These are phyloP conservation scores for Colletotrichum chlorophyti DNA, from an alignment of 2,329 filamentous ascomycete species.

Conservation along the genomic window DNA sequence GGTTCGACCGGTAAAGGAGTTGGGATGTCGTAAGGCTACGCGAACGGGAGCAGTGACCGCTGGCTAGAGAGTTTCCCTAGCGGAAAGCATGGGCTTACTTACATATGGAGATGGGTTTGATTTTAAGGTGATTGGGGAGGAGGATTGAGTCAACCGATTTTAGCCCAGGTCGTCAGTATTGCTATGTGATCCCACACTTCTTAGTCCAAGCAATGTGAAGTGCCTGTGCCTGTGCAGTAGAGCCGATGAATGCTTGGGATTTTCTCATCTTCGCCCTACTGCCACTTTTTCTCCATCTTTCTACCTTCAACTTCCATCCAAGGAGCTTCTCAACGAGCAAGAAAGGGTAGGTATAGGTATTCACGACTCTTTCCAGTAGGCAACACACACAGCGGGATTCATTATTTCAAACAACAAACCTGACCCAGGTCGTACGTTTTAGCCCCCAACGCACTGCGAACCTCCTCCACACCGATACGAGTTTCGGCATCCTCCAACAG, in stretches of 20 bases:
- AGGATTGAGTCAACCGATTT: constrained; percentile 24
- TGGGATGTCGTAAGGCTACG: constrained; percentile 23
- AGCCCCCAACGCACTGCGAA: no score
- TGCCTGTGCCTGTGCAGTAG: constrained; percentile 9
- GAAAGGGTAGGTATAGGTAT: no score
- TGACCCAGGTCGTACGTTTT: no score
- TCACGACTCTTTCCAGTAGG: no score
- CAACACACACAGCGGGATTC: no score
- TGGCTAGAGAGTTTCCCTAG: background rate
- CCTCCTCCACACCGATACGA: background rate
- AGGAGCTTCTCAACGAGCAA: background rate
- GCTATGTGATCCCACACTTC: constrained; percentile 17
- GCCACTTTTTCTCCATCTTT: background rate
- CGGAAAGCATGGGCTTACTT: constrained; percentile 1
- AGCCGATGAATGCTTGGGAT: constrained; percentile 11
- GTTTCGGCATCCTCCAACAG: background rate
- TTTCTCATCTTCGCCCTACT: constrained; percentile 11
- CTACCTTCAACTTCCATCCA: background rate
- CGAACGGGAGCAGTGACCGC: constrained; percentile 8
- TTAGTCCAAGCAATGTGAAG: no score
- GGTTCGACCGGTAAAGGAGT: constrained; percentile 7
- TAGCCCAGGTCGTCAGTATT: constrained; percentile 10
- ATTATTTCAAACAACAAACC: no score
- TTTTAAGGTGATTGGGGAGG: background rate
- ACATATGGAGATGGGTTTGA: background rate